Conservation (phyloP, 495 filamentous ascomycete genomes). For the Chlorociboria aeruginascens region DNA sequence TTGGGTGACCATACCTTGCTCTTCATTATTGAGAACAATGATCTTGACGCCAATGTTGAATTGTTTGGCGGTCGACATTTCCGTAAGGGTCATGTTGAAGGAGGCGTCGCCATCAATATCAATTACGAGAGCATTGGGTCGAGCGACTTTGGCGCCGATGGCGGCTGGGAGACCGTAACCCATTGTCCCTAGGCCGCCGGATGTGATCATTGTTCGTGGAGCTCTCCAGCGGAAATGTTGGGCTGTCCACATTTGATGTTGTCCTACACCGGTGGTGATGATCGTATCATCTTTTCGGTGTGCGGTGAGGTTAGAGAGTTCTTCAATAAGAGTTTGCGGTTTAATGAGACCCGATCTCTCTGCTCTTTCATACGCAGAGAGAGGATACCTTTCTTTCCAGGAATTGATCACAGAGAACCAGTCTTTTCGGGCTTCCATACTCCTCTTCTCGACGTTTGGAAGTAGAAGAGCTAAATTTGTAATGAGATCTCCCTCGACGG, state of each 20-base stretch:
- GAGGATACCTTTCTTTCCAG: constrained; percentile 81
- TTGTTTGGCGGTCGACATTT: constrained; percentile 78
- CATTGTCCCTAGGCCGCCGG: constrained; percentile 90
- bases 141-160: constrained; percentile 87
- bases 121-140: constrained; percentile 73
- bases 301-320: constrained; percentile 62
- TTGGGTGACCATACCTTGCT: constrained; percentile 95
- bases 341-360: constrained; percentile 64
- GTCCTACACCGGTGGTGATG: constrained; percentile 85
- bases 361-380: constrained; percentile 60
- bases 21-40: constrained; percentile 89
- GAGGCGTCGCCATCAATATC: constrained; percentile 95
- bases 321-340: constrained; percentile 76
- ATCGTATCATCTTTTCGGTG: constrained; percentile 66
- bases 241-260: constrained; percentile 96
- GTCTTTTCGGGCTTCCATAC: constrained; percentile 51
- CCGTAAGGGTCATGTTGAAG: constrained; percentile 93
- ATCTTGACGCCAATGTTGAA: constrained; percentile 92
- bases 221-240: constrained; percentile 89
- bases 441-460: constrained; percentile 41
- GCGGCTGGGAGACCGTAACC: constrained; percentile 86
- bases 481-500: constrained; percentile 62
- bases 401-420: constrained; percentile 82
- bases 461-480: constrained; percentile 62
- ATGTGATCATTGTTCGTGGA: constrained; percentile 81